Evolutionary conservation across 176 grass and related monocot genomes (phyloP), one percentile per base, ranked within the genome.

Genomic region (Stipa capillata): DNA sequence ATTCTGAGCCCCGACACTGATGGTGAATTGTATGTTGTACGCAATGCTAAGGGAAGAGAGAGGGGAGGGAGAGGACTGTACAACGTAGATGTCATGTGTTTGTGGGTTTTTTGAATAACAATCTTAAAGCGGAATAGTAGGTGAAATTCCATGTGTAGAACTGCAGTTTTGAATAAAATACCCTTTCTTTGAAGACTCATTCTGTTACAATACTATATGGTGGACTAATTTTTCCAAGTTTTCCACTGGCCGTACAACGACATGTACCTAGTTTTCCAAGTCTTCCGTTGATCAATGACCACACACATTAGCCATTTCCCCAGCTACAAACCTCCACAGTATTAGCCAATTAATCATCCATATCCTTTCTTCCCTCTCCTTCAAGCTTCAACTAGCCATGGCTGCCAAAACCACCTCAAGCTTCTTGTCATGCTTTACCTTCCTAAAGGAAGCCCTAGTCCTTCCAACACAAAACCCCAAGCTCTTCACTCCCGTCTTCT

Each of bases 361-460:
- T 37, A 41, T 40, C 23, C 21, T 40, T 18, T 35, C 60, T 36
- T 33, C 60, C 60, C 7, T 35, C 8, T 36, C 31, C 58, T 33
- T 61, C 5, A 61, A 32, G 60, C 29, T 31, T 34, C 0, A 13
- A 7, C 14, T 14, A 13, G 60, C 72, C 3, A 85, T 89, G 78
- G 78, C 72, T 14, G 6, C 65, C 62, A 69, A 39, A 37, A 20
- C 61, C 28, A 51, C 52, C 20, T 0, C 8, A 73, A 43, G 15
- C 55, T 64, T 57, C 25, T 28, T 21, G 0, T 65, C 72, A 32
- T 50, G 61, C 44, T 43, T 69, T 25, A 76, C 33, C 13, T 62
- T 81, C 62, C 82, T 85, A 1, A 84, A 67, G 50, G 81, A 84
- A 12, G 68, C 75, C 24, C 25, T 84, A 33, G 33, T 68, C 39